These are phyloP conservation scores for Yarrowia porcina DNA, from an alignment of 805 yeast species.

Conservation along the genomic window DNA sequence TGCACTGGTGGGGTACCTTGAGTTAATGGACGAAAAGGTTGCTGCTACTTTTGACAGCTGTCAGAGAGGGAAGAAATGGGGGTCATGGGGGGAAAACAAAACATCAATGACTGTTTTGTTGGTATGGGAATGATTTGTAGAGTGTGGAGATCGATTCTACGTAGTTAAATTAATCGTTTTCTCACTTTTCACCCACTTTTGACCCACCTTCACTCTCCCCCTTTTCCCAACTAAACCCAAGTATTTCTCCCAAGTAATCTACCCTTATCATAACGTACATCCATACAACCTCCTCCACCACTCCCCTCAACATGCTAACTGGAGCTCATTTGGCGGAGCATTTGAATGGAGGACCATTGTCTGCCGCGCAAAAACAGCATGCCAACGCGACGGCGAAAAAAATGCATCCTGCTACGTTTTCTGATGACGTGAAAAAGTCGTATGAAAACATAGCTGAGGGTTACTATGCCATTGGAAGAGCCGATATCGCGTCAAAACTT, in stretches of 20 bases:
- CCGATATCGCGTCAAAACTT: neutral
- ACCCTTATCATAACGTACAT: neutral
- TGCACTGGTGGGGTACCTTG: too few relatives aligned
- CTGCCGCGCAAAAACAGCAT: neutral
- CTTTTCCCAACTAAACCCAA: neutral
- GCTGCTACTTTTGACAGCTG: too few relatives aligned
- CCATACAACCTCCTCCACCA: neutral
- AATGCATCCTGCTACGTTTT: slow-evolving; percentile 6
- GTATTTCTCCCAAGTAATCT: neutral
- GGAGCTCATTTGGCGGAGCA: neutral
- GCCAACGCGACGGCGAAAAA: slow-evolving; percentile 1
- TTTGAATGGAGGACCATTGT: neutral
- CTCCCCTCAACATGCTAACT: neutral
- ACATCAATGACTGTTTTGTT: too few relatives aligned
- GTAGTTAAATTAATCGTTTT: too few relatives aligned
- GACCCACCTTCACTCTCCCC: too few relatives aligned
- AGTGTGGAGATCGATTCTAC: too few relatives aligned
- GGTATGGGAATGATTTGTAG: too few relatives aligned
- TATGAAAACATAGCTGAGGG: neutral
- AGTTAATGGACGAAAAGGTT: too few relatives aligned
- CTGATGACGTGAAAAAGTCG: neutral
- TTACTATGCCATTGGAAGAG: slow-evolving; percentile 5
- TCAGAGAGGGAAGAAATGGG: too few relatives aligned
- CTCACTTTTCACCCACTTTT: neutral
- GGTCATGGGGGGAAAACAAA: too few relatives aligned